Base-by-base conservation (phyloP, 2,329 filamentous ascomycete genomes). In the Xylaria sp. region DNA sequence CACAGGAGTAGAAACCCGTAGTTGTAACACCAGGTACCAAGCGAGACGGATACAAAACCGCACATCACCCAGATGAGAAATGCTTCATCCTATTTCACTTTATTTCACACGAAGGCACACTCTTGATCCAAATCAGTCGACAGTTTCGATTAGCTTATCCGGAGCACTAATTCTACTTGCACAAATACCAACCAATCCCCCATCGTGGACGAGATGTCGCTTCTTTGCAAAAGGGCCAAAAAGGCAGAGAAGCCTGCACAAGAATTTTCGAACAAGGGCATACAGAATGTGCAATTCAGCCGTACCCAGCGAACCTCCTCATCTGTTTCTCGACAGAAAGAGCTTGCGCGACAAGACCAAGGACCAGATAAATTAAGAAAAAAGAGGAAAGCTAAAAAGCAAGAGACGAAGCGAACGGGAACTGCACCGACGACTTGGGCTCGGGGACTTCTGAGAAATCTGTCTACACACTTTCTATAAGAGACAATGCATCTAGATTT, bases 311-410 rank as follows among this genome's bases (percentile, higher is more conserved):
- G 41, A 46, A 36, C 52, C 18, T 15, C n/a, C 6, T 23, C 56
- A 12, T 58, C 56, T 2, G 2, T 7, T 20, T n/a, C 56, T 20
- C 23, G 3, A 3, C 15, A 28, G 2, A 46, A 31, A 18, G 23
- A n/a, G 2, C 4, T 15, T 20, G 28, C 56, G 7, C 23, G 3
- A 1, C 15, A 28, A 12, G 28, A 46, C 15, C 7, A 31, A 3
- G 56, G 41, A 6, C 39, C 56, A 15, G 48, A 58, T 20, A 58
- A 58, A n/a, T 46, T 58, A 15, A 25, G 46, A 9, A 55, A 55
- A 18, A 9, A 33, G 1, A 33, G 33, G 15, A 55, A 36, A n/a
- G 28, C 15, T 8, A 20, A 55, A 8, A 31, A 18, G 36, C 36
- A 55, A 8, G 7, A 55, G 52, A 36, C 18, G 18, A 20, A 36